Base-by-base conservation (phyloP, 1,139 yeast genomes). In the Debaryomyces sp. region DNA sequence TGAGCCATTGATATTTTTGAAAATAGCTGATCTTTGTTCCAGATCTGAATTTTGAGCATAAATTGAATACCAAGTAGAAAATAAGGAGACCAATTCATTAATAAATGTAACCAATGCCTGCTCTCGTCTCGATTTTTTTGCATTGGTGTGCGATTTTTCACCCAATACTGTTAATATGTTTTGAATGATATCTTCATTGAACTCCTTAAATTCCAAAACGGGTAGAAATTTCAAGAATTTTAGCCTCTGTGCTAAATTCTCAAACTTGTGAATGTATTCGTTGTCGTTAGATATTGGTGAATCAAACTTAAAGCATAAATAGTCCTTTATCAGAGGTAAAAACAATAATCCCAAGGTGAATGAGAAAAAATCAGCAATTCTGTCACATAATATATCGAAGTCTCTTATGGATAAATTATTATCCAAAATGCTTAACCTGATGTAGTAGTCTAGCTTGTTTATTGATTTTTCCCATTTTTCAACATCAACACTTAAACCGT, bases 241-340 rank as follows among this genome's bases (percentile, higher is more conserved):
- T 6, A 55, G 21, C 18, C 57, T 49, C 30, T 49, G 51, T 2
- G 34, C 29, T 24, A 54, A 40, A 26, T 50, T 51, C 2, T 50
- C 50, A n/a, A 32, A 35, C 15, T 38, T 10, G 17, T 49, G 36
- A 7, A 30, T n/a, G 22, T 27, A 10, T 32, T 38, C 22, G 23
- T 44, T 22, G 33, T 42, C 30, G 40, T 24, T 17, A 22, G 36
- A 12, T 38, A 49, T 21, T 43, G 49, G 59, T 2, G 51, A 45
- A 10, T 45, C 45, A 27, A 46, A 49, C 24, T 42, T 41, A 23
- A 46, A 54, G 13, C 50, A 41, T 6, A 61, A 32, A 38, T 45
- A 60, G 22, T 59, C 58, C n/a, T 42, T 48, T 3, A 63, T 51
- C 65, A 60, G 62, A 1, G 46, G 44, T 24, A 60, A 49, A 8